Evolutionary conservation across 106 monocot species (phyloP), one percentile per base, ranked within the genome.

Genomic region (Dendrobium officinale): DNA sequence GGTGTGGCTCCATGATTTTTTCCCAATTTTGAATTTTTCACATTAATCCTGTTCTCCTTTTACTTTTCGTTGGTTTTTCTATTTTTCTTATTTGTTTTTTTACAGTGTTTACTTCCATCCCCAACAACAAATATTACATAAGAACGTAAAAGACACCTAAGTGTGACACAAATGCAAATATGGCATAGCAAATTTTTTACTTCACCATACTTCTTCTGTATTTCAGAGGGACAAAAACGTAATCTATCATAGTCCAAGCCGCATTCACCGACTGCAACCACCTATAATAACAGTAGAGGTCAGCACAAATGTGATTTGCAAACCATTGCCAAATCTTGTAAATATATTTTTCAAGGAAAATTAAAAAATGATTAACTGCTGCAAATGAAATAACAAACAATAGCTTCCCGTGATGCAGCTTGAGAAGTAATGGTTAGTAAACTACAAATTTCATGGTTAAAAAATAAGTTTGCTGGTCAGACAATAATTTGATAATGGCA

Each of bases 201-300:
- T 41, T 48, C 79, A 78, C 31, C 87, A 72, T 88, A 95, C 99
- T 93, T 99, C 86, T 82, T 95, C 72, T 99, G 99, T 75, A 84
- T 79, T 47, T 99, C 93, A 72, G 91, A 37, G 73, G 95, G 91
- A 78, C 99, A 99, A 85, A 99, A 95, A 10, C 91, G 95, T 84
- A 99, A 91, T 80, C 99, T 91, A 58, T 99, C 99, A 89, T 99
- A 99, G 83, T 99, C 99, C 82, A 99, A 75, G 75, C 99, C 99
- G 86, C 99, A 99, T 86, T 99, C 99, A 75, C 99, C 93, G 80
- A 99, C 85, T 61, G 99, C 99, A 67, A 99, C 99, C 24, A 99
- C 99, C 99, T 99, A 82, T 27, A 80, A 40, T 43, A 26, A 74
- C 49, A 64, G 11, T 51, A 76, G 7, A 76, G 7, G 3, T 42